Evolutionary conservation across 257 asterid species (phyloP).

Genomic region (Penstemon newberryi): DNA sequence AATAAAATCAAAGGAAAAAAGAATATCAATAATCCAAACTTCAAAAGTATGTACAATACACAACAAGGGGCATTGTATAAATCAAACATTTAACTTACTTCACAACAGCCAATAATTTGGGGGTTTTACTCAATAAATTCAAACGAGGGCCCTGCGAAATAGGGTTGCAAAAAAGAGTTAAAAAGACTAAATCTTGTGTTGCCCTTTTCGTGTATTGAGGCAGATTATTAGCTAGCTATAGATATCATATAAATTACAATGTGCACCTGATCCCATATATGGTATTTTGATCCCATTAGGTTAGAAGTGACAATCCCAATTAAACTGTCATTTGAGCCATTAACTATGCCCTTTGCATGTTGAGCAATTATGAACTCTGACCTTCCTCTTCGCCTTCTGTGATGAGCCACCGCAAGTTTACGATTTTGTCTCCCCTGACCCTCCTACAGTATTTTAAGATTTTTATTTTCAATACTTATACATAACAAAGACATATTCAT

Average conservation of each 20-base stretch:
- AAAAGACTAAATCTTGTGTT: not conserved
- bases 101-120: conserved; percentile 69
- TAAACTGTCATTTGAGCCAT: conserved; percentile 58
- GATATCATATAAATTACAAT: not conserved
- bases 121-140: conserved; percentile 43
- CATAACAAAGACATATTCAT: not conserved
- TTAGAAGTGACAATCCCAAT: conserved; percentile 70
- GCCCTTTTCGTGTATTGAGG: not conserved
- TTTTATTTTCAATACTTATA: not conserved
- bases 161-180: not conserved
- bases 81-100: conserved; percentile 46
- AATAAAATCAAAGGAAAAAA: conserved; percentile 13
- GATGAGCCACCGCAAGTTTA: conserved; percentile 81
- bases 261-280: conserved; percentile 76
- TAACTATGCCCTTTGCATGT: conserved; percentile 46
- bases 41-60: not conserved
- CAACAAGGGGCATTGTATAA: not conserved
- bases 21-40: not conserved
- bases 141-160: conserved; percentile 55
- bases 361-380: conserved; percentile 79
- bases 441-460: conserved; percentile 46
- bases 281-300: conserved; percentile 80
- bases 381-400: conserved; percentile 63
- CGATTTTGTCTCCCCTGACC: conserved; percentile 92
- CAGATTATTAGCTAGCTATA: not conserved